A percentile compares a stretch with the other conserved stretches of the same genome.
Evolutionary conservation across 2,329 filamentous ascomycete species (phyloP).

Genomic region (Metarhizium album): DNA sequence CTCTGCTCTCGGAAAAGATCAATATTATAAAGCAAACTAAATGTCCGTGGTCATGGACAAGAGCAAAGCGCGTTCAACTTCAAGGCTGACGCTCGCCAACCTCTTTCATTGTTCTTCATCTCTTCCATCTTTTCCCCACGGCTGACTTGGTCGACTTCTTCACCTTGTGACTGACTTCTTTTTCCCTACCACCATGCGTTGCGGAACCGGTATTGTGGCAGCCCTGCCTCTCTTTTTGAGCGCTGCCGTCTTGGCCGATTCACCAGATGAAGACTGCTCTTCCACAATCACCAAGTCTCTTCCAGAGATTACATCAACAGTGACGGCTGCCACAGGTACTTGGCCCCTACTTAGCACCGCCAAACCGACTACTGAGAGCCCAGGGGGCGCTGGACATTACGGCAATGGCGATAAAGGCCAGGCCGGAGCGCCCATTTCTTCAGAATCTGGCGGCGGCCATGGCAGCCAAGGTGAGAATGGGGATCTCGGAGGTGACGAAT

Average conservation of each 20-base stretch:
- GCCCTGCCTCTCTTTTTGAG: slow-evolving; percentile 2
- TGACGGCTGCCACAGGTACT: background rate
- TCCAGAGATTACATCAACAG: slow-evolving; percentile 1
- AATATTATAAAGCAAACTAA: background rate
- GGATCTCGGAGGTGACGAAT: background rate
- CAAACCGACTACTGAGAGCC: background rate
- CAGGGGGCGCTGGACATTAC: background rate
- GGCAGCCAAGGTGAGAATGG: background rate
- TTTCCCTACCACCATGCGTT: background rate
- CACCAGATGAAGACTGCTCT: background rate
- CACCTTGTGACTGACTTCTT: background rate
- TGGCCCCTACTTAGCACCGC: background rate
- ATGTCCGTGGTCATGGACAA: background rate
- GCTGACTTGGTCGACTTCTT: background rate
- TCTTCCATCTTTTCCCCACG: background rate
- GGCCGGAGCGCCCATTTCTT: background rate
- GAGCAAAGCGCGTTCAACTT: background rate
- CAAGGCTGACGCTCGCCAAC: background rate
- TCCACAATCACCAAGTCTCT: slow-evolving; percentile 1
- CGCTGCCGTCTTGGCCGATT: background rate
- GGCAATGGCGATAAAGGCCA: background rate
- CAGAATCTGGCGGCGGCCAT: background rate
- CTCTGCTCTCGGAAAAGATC: background rate
- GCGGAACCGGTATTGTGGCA: background rate
- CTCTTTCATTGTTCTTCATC: background rate